phyloP scores from a whole-genome alignment of 1,139 yeast genomes.

The Protomyces lactucae-debilis region DNA sequence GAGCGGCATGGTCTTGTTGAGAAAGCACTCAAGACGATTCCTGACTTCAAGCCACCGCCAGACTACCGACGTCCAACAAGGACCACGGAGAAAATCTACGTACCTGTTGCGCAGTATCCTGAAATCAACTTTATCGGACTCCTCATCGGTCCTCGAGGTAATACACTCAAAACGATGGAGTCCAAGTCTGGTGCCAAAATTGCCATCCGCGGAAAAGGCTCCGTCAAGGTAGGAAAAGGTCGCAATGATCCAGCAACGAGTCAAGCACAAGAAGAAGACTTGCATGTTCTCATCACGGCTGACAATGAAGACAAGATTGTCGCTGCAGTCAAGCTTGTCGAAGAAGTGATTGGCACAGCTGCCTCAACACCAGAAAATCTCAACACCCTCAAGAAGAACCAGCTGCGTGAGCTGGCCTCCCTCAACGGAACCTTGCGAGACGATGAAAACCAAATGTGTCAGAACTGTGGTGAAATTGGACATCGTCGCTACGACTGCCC shows the following conservation, averaged over 20 bases:
- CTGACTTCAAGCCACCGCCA: conserved; percentile 74
- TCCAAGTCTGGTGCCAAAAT: conserved; percentile 55
- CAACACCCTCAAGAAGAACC: conserved; percentile 85
- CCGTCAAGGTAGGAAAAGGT: conserved; percentile 85
- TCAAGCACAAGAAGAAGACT: conserved; percentile 64
- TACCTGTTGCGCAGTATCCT: conserved; percentile 84
- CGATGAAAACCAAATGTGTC: conserved; percentile 64
- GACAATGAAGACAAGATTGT: conserved; percentile 74
- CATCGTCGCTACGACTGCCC: conserved; percentile 63
- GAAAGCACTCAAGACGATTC: conserved; percentile 63
- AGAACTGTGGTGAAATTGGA: conserved; percentile 56
- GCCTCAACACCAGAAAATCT: conserved; percentile 88
- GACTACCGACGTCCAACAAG: conserved; percentile 70
- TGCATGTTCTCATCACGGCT: conserved; percentile 83
- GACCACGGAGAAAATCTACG: conserved; percentile 72
- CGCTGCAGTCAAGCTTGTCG: conserved; percentile 68
- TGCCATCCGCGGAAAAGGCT: conserved; percentile 55
- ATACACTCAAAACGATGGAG: conserved; percentile 75
- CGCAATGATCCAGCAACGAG: conserved; percentile 46
- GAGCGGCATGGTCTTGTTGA: conserved; percentile 78
- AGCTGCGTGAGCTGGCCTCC: conserved; percentile 83
- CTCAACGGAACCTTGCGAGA: conserved; percentile 91
- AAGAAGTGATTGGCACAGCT: conserved; percentile 65
- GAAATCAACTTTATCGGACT: conserved; percentile 77
- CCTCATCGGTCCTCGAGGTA: conserved; percentile 92